Evolutionary conservation across 2,329 filamentous ascomycete species (phyloP).

Genomic region (Penicillium sp.): DNA sequence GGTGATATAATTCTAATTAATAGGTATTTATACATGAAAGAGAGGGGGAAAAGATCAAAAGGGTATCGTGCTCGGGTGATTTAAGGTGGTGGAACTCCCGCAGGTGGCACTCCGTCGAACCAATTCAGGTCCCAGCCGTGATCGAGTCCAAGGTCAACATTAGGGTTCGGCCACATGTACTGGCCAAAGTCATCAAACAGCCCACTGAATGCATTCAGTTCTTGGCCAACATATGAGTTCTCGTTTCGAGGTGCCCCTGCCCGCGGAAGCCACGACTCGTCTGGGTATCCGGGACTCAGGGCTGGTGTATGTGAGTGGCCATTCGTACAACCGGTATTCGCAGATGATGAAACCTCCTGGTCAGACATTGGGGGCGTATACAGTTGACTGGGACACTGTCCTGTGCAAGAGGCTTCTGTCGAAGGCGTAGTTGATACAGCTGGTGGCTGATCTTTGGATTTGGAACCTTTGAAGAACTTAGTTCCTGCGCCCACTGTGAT

Average conservation of each 20-base stretch:
- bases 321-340: constrained; percentile 1
- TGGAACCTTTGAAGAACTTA: constrained; percentile 25
- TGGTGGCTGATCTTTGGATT: constrained; percentile 13
- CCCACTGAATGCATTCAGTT: constrained; percentile 24
- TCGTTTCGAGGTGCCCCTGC: constrained; percentile 20
- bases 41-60: not conserved
- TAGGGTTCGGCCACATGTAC: constrained; percentile 28
- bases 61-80: not conserved
- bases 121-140: constrained; percentile 45
- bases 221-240: constrained; percentile 23
- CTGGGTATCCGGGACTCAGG: constrained; percentile 11
- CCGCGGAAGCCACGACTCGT: constrained; percentile 23
- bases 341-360: constrained; percentile 9
- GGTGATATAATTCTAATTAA: not conserved
- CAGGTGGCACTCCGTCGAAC: constrained; percentile 26
- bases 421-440: constrained; percentile 8
- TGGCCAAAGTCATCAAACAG: constrained; percentile 27
- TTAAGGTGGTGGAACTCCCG: not conserved
- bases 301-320: not conserved
- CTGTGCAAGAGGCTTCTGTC: constrained; percentile 1
- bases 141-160: constrained; percentile 38
- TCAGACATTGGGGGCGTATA: constrained; percentile 31
- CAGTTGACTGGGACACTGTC: constrained; percentile 16
- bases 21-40: not conserved
- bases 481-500: constrained; percentile 40